phyloP scores from a whole-genome alignment of 495 filamentous ascomycete genomes.

The Neurospora terricola region DNA sequence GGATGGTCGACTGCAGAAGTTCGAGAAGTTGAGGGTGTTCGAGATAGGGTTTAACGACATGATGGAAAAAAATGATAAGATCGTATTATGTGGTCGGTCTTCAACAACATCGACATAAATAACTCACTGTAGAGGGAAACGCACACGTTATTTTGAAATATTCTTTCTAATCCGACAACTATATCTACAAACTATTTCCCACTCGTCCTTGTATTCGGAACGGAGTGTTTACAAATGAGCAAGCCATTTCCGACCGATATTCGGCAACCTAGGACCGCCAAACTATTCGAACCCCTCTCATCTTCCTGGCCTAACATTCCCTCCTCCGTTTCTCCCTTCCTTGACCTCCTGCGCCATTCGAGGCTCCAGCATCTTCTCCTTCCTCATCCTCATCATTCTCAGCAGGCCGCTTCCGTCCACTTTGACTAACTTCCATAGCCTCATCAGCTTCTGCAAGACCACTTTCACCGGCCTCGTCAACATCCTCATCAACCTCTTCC shows the following conservation, averaged over 20 bases:
- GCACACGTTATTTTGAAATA: background rate
- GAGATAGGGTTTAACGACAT: too few species aligned
- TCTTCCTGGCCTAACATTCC: background rate
- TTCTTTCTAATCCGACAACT: background rate
- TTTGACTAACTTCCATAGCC: background rate
- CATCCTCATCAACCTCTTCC: background rate
- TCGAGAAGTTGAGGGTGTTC: too few species aligned
- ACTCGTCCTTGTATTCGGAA: background rate
- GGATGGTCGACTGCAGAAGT: too few species aligned
- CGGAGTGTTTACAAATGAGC: background rate
- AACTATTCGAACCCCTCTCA: background rate
- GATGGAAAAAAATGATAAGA: too few species aligned
- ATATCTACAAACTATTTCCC: background rate
- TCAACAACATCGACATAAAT: background rate
- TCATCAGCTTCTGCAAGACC: background rate
- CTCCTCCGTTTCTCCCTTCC: background rate
- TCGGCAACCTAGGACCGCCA: background rate
- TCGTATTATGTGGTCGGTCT: too few species aligned
- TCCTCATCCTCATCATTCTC: background rate
- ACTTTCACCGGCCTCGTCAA: background rate
- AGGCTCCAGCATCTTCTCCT: background rate
- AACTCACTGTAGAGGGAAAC: background rate
- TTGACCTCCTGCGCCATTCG: background rate
- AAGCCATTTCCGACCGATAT: background rate
- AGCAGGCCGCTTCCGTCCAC: background rate